These are phyloP conservation scores for Purshia tridentata DNA, from an alignment of 306 rosid genomes.

Conservation along the genomic window DNA sequence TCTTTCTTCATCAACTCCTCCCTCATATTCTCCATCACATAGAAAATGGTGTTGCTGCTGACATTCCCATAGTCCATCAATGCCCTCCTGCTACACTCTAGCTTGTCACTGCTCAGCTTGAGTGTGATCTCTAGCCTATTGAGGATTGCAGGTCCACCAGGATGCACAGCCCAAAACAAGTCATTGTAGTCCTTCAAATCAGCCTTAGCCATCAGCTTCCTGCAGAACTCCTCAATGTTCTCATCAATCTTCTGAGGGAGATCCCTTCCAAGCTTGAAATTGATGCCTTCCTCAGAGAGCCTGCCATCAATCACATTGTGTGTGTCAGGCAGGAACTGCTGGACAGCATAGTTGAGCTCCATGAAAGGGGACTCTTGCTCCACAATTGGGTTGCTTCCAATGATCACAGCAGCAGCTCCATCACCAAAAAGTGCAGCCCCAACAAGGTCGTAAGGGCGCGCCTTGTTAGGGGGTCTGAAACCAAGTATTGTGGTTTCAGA, in stretches of 20 bases:
- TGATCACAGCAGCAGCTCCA: slow-evolving; percentile 83
- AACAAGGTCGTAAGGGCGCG: slow-evolving; percentile 87
- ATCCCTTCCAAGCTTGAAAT: slow-evolving; percentile 87
- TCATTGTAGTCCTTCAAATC: slow-evolving; percentile 55
- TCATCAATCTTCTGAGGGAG: slow-evolving; percentile 88
- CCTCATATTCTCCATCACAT: slow-evolving; percentile 85
- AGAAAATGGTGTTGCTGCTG: slow-evolving; percentile 89
- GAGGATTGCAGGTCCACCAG: slow-evolving; percentile 90
- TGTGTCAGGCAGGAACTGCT: slow-evolving; percentile 75
- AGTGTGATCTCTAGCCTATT: slow-evolving; percentile 63
- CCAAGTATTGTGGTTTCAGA: slow-evolving; percentile 94
- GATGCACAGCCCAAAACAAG: slow-evolving; percentile 95
- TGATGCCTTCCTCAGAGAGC: slow-evolving; percentile 82
- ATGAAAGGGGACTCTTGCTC: slow-evolving; percentile 72
- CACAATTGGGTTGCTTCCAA: slow-evolving; percentile 60
- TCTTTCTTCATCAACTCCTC: slow-evolving; percentile 47
- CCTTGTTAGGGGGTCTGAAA: slow-evolving; percentile 76
- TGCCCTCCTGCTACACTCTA: slow-evolving; percentile 78
- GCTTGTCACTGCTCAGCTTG: slow-evolving; percentile 53
- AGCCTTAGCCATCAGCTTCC: slow-evolving; percentile 52
- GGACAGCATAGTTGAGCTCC: slow-evolving; percentile 73
- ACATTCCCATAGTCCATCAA: slow-evolving; percentile 87
- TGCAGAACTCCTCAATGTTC: slow-evolving; percentile 86
- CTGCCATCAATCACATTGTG: slow-evolving; percentile 76
- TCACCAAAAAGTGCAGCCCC: slow-evolving; percentile 99